These are phyloP conservation scores for Tagetes erecta DNA, from an alignment of 129 eudicot species.

Conservation along the genomic window DNA sequence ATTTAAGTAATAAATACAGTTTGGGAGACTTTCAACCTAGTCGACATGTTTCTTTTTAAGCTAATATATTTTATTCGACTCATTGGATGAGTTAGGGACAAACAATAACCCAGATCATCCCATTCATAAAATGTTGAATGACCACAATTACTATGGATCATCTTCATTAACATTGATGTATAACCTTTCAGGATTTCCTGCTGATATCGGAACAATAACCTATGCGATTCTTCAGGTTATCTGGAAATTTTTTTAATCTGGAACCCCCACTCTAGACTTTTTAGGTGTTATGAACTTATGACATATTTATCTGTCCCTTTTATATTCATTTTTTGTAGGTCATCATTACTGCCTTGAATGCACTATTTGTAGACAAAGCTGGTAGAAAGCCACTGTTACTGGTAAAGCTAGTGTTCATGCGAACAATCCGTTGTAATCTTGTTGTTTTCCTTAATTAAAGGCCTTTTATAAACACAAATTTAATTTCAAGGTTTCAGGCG, in stretches of 20 bases:
- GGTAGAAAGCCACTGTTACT: conserved; percentile 91
- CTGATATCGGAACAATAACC: conserved; percentile 65
- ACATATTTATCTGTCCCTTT: neutral
- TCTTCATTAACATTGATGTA: conserved; percentile 10
- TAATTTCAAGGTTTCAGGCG: conserved; percentile 66
- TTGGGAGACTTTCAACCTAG: neutral
- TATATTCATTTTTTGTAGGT: conserved; percentile 37
- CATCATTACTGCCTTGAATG: conserved; percentile 64
- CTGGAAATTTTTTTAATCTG: neutral
- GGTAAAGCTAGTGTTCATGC: conserved; percentile 43
- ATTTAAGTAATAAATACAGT: neutral
- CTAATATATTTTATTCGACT: neutral
- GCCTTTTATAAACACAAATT: neutral
- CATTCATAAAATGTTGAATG: neutral
- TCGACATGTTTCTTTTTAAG: neutral
- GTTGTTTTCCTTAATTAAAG: neutral
- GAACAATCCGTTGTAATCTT: neutral
- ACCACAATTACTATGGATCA: neutral
- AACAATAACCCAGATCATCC: neutral
- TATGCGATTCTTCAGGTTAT: conserved; percentile 73
- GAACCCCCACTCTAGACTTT: neutral
- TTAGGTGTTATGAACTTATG: conserved; percentile 11
- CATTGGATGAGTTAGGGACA: neutral
- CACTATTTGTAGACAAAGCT: conserved; percentile 78
- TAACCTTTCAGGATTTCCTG: conserved; percentile 53